phyloP scores from a whole-genome alignment of 176 grass and related monocot species.

The Rhynchospora breviuscula region DNA sequence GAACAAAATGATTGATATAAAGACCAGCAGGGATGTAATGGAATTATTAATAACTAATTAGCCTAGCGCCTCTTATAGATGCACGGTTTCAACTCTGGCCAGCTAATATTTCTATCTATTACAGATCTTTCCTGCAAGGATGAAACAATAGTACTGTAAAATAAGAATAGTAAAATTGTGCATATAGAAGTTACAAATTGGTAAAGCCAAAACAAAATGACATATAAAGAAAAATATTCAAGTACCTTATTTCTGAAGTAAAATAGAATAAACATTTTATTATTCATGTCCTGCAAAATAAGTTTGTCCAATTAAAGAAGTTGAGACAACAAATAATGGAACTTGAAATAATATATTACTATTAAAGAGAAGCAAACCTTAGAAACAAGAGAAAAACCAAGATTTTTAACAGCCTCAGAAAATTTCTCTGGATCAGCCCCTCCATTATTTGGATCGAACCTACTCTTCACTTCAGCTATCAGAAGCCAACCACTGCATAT shows the following conservation, averaged over 20 bases:
- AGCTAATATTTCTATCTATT: conserved; percentile 50
- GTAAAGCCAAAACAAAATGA: background rate
- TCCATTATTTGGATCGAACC: conserved; percentile 77
- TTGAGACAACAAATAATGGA: conserved; percentile 5
- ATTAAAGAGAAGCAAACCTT: conserved; percentile 45
- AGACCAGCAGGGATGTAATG: background rate
- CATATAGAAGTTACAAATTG: background rate
- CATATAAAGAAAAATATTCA: background rate
- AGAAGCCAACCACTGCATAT: conserved; percentile 83
- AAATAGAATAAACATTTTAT: conserved; percentile 94
- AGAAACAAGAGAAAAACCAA: conserved; percentile 71
- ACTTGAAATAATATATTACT: conserved; percentile 11
- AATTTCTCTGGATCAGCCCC: conserved; percentile 88
- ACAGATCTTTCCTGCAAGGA: conserved; percentile 52
- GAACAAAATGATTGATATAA: background rate
- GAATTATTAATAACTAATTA: background rate
- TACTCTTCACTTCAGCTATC: conserved; percentile 95
- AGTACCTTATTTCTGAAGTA: conserved; percentile 83
- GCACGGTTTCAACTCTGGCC: conserved; percentile 81
- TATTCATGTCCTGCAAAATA: conserved; percentile 65
- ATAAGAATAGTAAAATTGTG: background rate
- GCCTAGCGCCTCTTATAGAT: conserved; percentile 68
- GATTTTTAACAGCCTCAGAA: conserved; percentile 57
- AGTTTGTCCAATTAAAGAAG: conserved; percentile 16
- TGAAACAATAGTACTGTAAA: background rate